A percentile compares a stretch with the other conserved stretches of the same genome.
These are phyloP conservation scores for Acanthamoeba healyi DNA, from an alignment of 208 protist genomes.

Conservation along the genomic window DNA sequence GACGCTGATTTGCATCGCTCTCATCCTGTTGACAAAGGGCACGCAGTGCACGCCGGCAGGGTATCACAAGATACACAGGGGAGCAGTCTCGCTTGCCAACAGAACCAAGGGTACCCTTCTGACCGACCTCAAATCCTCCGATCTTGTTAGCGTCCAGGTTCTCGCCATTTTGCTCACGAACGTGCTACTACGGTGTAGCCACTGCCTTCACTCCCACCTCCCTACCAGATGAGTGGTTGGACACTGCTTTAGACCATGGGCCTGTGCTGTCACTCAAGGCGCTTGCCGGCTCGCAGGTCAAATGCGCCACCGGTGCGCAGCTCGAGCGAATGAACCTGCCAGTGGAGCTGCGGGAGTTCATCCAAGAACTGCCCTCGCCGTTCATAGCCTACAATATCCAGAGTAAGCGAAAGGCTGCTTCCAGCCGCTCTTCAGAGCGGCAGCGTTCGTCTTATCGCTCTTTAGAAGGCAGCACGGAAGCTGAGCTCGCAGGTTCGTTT, in stretches of 20 bases:
- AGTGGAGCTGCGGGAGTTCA: slow-evolving; percentile 35
- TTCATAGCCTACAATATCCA: slow-evolving; percentile 61
- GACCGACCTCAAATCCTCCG: background rate
- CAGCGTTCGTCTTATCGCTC: background rate
- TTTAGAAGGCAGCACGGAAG: background rate
- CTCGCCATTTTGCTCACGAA: background rate
- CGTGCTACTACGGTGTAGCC: no score
- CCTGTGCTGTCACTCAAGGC: slow-evolving; percentile 43
- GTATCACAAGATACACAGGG: slow-evolving; percentile 44
- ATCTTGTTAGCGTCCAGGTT: background rate
- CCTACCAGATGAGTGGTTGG: background rate
- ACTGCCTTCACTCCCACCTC: background rate
- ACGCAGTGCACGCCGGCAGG: slow-evolving; percentile 53
- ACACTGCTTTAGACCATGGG: background rate
- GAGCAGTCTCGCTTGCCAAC: background rate
- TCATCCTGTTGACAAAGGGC: slow-evolving; percentile 79
- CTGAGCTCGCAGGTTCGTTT: no score
- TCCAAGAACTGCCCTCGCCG: slow-evolving; percentile 65
- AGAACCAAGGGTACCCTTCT: background rate
- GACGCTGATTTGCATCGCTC: slow-evolving; percentile 81
- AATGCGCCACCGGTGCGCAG: slow-evolving; percentile 42
- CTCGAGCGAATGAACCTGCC: slow-evolving; percentile 60
- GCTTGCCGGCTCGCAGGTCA: slow-evolving; percentile 62
- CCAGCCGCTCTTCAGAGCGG: slow-evolving; percentile 1
- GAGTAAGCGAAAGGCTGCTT: background rate